phyloP scores from a whole-genome alignment of 768 basidiomycete species.

The Pleurotus tuoliensis region DNA sequence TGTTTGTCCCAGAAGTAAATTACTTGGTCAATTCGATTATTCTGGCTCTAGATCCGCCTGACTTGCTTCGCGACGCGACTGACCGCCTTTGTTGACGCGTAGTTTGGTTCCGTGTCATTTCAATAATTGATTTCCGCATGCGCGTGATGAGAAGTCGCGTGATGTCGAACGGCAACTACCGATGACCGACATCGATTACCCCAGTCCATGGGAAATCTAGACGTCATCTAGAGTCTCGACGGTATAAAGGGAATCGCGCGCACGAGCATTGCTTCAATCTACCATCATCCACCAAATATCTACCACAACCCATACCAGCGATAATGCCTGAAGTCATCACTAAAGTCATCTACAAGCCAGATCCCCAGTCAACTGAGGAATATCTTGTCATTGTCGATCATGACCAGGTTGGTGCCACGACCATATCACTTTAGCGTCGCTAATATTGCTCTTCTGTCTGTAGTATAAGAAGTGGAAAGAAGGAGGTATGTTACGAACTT shows the following conservation, averaged over 20 bases:
- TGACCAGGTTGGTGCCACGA: slow-evolving; percentile 44
- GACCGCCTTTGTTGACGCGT: not conserved
- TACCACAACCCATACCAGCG: slow-evolving; percentile 13
- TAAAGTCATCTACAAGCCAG: slow-evolving; percentile 80
- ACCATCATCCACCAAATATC: slow-evolving; percentile 10
- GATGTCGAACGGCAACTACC: slow-evolving; percentile 17
- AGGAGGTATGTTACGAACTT: slow-evolving; percentile 52
- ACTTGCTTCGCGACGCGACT: not conserved
- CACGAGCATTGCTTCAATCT: slow-evolving; percentile 1
- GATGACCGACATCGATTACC: not conserved
- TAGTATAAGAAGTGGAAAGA: slow-evolving; percentile 78
- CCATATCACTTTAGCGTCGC: slow-evolving; percentile 10
- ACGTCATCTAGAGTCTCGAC: slow-evolving; percentile 17
- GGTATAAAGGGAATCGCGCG: slow-evolving; percentile 14
- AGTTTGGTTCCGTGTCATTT: too few relatives aligned
- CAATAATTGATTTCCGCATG: not conserved
- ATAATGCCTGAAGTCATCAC: slow-evolving; percentile 47
- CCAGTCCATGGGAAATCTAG: slow-evolving; percentile 7
- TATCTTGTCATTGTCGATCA: slow-evolving; percentile 67
- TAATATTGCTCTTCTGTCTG: slow-evolving; percentile 6
- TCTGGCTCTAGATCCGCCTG: not conserved
- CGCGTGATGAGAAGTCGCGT: slow-evolving; percentile 22
- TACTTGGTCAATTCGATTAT: not conserved
- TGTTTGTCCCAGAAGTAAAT: not conserved
- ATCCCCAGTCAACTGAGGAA: slow-evolving; percentile 67